Conservation (phyloP, 345 rosid species). For the Camelina neglecta region DNA sequence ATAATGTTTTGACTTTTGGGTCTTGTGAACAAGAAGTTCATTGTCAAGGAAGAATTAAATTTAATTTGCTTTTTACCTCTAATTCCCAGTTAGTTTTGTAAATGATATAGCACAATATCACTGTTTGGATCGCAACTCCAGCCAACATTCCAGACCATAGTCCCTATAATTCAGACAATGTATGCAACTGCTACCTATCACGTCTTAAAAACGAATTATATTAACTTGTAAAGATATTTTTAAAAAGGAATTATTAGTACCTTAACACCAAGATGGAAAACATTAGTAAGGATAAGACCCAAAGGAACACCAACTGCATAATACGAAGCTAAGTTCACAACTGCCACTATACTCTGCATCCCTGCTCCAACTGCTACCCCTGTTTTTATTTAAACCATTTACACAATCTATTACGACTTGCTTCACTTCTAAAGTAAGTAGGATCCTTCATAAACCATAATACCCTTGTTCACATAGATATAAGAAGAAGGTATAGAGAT, state of each 20-base stretch:
- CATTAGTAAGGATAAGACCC: conserved; percentile 66
- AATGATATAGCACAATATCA: conserved; percentile 49
- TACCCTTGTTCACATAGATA: background rate
- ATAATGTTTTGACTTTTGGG: no score
- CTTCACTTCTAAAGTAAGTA: background rate
- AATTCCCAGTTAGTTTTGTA: conserved; percentile 60
- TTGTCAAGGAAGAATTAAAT: background rate
- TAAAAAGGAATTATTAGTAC: conserved; percentile 30
- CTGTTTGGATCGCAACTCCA: conserved; percentile 49
- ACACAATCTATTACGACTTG: background rate
- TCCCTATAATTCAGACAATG: conserved; percentile 45
- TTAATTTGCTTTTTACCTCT: conserved; percentile 45
- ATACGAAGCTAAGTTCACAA: conserved; percentile 60
- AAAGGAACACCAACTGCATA: conserved; percentile 68
- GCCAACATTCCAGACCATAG: conserved; percentile 65
- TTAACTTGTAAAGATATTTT: background rate
- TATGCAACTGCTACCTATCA: background rate
- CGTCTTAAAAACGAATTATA: background rate
- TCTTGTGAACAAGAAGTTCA: background rate
- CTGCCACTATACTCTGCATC: conserved; percentile 62
- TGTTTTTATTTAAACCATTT: conserved; percentile 34
- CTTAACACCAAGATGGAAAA: conserved; percentile 56
- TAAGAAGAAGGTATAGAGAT: background rate
- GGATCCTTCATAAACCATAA: background rate
- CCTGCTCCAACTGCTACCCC: conserved; percentile 89